Base-by-base conservation (phyloP, 805 yeast species). In the Zygosaccharomyces bisporus region DNA sequence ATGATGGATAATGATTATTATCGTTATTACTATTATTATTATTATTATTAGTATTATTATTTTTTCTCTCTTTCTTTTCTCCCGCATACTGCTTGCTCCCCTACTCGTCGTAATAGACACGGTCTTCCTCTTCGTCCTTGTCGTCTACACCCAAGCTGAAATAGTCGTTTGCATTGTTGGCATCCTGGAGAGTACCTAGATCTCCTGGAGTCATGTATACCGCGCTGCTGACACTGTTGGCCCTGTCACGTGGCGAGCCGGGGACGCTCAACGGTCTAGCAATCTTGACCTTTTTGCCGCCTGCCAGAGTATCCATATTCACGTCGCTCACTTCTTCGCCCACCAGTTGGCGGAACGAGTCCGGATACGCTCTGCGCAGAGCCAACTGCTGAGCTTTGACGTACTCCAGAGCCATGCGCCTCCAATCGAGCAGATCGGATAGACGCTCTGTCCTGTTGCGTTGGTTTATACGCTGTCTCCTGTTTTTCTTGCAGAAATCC, bases 151-250 rank as follows among this genome's bases (percentile, higher is more conserved):
- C 51, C 48, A 72, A 57, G 31, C 72, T 71, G 57, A 83, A 75
- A 58, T 87, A 91, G 62, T 91, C 97, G 30, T 86, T 88, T 1
- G 79, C 72, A 57, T 86, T 86, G 45, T 79, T 79, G 30, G 87
- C 86, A 63, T 91, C 99, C 63, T 90, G 97, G 57, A 93, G 73
- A 3, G 96, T 83, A n/a, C 98, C 99, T 51, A 91, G 75, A 64
- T 91, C 99, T 31, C 99, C 99, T 0, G 99, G 99, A 1, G 99
- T 91, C 96, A 89, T 91, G 55, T 82, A 71, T 13, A 85, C 81
- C 10, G 79, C 66, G 34, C 60, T 53, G 24, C 59, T 55, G 6
- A 46, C 46, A 3, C 58, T 43, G 35, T 57, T 55, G 12, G 57
- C 49, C 1, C 81, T 67, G 52, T 77, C 73, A 45, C 90, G 74